Percentiles rank a stretch among this genome's conserved stretches.
Conservation (phyloP, 345 rosid genomes). For the Gossypium stocksii region DNA sequence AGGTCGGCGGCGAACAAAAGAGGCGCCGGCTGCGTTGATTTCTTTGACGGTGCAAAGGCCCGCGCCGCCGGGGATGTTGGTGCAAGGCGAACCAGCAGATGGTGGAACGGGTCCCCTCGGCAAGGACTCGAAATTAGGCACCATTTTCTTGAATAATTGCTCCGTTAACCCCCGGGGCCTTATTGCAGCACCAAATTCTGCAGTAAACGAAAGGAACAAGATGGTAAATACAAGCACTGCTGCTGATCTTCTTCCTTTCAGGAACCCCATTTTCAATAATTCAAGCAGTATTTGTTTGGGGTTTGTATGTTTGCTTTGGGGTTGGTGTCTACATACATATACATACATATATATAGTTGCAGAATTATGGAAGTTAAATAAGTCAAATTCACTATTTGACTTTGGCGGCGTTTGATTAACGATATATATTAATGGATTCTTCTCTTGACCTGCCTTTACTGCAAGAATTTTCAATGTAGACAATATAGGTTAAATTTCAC, state of each 20-base stretch:
- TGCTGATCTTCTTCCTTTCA: not conserved
- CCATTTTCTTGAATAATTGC: conserved; percentile 9
- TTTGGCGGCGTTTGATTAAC: not conserved
- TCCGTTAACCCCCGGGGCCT: conserved; percentile 22
- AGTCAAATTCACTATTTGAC: not conserved
- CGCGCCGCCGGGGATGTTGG: conserved; percentile 11
- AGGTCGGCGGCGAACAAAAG: conserved; percentile 9
- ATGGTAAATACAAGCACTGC: not conserved
- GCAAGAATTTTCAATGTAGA: not conserved
- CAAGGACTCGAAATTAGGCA: conserved; percentile 20
- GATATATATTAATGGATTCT: not conserved
- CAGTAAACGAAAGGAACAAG: not conserved
- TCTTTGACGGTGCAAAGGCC: conserved; percentile 5
- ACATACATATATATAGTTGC: not conserved
- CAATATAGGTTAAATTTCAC: not conserved
- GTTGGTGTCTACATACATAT: not conserved
- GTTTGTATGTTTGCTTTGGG: not conserved
- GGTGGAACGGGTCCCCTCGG: conserved; percentile 22
- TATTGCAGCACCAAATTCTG: conserved; percentile 9
- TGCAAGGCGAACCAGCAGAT: conserved; percentile 14
- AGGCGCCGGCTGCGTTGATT: conserved; percentile 29
- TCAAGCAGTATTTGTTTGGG: not conserved
- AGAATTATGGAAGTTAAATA: not conserved
- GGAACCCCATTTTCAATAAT: not conserved
- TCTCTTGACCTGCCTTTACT: not conserved